These are phyloP conservation scores for Phytophthora cactorum DNA, from an alignment of 352 stramenopile species.

Conservation along the genomic window DNA sequence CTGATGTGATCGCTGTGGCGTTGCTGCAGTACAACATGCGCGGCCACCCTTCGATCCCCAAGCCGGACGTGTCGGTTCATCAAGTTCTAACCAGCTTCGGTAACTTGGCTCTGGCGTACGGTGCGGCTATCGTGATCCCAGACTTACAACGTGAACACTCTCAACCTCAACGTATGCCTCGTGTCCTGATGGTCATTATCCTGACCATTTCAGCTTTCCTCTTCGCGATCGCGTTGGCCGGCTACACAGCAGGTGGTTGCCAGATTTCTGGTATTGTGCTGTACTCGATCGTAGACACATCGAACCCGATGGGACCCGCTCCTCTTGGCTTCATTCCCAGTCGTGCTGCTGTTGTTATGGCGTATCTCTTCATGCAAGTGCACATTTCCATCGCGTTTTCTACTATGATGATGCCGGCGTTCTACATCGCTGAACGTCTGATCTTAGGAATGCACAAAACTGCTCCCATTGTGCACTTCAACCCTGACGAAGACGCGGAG, in stretches of 20 bases:
- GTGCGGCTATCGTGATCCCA: conserved; percentile 19
- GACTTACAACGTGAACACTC: conserved; percentile 26
- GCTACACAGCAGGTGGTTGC: conserved; percentile 19
- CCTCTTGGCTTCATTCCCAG: conserved; percentile 52
- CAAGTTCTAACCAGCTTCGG: conserved; percentile 26
- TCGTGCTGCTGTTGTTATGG: conserved; percentile 44
- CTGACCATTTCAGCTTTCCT: conserved; percentile 25
- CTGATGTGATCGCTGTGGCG: conserved; percentile 23
- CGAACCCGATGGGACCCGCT: conserved; percentile 19
- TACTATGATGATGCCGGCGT: conserved; percentile 52
- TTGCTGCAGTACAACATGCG: conserved; percentile 27
- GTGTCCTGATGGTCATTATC: conserved; percentile 18
- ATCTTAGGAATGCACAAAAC: conserved; percentile 37
- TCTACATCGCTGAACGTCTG: conserved; percentile 41
- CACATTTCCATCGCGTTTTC: conserved; percentile 55
- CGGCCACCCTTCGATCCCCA: conserved; percentile 23
- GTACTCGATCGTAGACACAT: conserved; percentile 25
- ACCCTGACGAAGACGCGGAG: conserved; percentile 25
- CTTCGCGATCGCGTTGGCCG: conserved; percentile 22
- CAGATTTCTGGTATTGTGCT: conserved; percentile 26
- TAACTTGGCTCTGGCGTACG: conserved; percentile 20
- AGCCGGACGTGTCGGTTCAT: conserved; percentile 15
- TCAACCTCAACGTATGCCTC: conserved; percentile 22
- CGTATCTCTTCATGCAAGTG: conserved; percentile 54
- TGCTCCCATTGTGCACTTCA: conserved; percentile 20